Evolutionary conservation across 495 filamentous ascomycete genomes (phyloP).

Genomic region (Hypoxylon subgilvum): DNA sequence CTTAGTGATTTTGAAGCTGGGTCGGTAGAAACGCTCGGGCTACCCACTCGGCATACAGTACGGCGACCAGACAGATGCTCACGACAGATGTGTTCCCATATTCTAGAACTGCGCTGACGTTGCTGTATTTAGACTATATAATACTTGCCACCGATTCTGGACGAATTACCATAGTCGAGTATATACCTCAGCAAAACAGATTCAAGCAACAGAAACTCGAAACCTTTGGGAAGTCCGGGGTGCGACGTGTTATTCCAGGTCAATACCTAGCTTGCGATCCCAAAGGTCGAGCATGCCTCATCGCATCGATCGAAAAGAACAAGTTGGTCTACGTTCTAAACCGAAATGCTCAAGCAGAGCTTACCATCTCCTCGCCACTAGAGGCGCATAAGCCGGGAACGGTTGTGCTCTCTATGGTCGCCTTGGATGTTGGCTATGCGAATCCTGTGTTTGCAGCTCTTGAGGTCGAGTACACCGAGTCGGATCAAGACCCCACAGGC

Average conservation of each 20-base stretch:
- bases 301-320: slow-evolving; percentile 96
- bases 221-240: slow-evolving; percentile 97
- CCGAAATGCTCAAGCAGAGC: slow-evolving; percentile 88
- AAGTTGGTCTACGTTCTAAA: slow-evolving; percentile 99
- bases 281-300: slow-evolving; percentile 91
- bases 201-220: slow-evolving; percentile 92
- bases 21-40: slow-evolving; percentile 52
- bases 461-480: slow-evolving; percentile 90
- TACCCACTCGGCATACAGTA: slow-evolving; percentile 43
- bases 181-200: slow-evolving; percentile 81
- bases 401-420: slow-evolving; percentile 82
- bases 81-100: not conserved
- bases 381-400: slow-evolving; percentile 97
- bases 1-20: slow-evolving; percentile 91
- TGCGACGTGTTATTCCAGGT: slow-evolving; percentile 90
- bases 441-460: slow-evolving; percentile 95
- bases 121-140: slow-evolving; percentile 79
- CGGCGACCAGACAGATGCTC: slow-evolving; percentile 28
- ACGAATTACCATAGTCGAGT: slow-evolving; percentile 92
- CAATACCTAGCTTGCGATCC: slow-evolving; percentile 95
- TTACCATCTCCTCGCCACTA: slow-evolving; percentile 96
- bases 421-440: slow-evolving; percentile 92
- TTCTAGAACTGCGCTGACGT: slow-evolving; percentile 64
- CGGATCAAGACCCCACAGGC: slow-evolving; percentile 88
- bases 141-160: slow-evolving; percentile 95